phyloP scores from a whole-genome alignment of 2,329 filamentous ascomycete species.

The Paecilomyces niveus region DNA sequence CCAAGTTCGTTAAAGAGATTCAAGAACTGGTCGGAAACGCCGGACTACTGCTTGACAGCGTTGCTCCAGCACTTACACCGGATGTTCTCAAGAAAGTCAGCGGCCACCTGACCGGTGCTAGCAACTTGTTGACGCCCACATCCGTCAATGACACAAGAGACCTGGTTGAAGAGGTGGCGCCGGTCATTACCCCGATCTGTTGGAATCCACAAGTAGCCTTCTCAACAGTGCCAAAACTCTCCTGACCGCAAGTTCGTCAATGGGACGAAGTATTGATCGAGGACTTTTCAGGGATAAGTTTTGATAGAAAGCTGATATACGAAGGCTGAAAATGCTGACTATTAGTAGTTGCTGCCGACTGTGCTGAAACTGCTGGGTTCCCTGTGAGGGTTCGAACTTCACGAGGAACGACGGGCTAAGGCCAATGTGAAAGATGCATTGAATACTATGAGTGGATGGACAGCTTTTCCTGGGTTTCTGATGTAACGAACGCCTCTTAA shows the following conservation, averaged over 20 bases:
- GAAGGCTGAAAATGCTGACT: background rate
- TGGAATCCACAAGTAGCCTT: constrained; percentile 16
- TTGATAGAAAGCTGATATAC: background rate
- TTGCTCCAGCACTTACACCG: constrained; percentile 7
- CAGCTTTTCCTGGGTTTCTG: background rate
- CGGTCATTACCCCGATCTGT: constrained; percentile 17
- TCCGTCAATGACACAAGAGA: constrained; percentile 19
- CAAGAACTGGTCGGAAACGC: constrained; percentile 11
- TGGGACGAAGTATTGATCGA: constrained; percentile 15
- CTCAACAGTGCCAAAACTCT: constrained; percentile 21
- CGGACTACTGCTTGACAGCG: constrained; percentile 4
- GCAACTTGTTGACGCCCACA: constrained; percentile 14
- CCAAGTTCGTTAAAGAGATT: constrained; percentile 15
- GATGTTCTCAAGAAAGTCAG: constrained; percentile 14
- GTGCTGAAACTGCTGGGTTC: constrained; percentile 22
- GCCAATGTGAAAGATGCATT: background rate
- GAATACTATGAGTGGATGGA: background rate
- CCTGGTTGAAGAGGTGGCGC: constrained; percentile 15
- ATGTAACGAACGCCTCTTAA: background rate
- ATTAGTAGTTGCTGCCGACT: constrained; percentile 15
- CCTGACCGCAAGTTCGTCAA: constrained; percentile 25
- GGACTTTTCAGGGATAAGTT: constrained; percentile 19
- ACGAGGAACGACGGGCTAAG: constrained; percentile 2
- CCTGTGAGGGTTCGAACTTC: constrained; percentile 12
- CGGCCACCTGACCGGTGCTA: constrained; percentile 15